A percentile compares a stretch with the other conserved stretches of the same genome.
phyloP scores from a whole-genome alignment of 2,329 filamentous ascomycete species.

The Penicillium freii region DNA sequence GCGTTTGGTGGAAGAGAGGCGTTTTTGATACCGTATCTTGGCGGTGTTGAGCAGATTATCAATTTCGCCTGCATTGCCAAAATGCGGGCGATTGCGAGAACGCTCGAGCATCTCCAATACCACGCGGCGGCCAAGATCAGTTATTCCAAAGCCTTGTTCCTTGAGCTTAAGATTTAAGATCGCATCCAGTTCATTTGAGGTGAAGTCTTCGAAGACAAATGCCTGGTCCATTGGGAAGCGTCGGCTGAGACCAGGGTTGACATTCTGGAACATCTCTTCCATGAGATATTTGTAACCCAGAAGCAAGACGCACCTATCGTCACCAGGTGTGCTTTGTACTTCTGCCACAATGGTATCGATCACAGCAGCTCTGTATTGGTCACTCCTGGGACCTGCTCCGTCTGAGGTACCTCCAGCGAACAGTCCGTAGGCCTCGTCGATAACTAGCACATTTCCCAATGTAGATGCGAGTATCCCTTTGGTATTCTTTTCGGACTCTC shows the following conservation, averaged over 20 bases:
- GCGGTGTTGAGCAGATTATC: conserved; percentile 64
- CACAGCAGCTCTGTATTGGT: conserved; percentile 61
- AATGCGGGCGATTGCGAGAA: conserved; percentile 62
- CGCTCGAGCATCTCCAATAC: conserved; percentile 61
- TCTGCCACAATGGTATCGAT: conserved; percentile 73
- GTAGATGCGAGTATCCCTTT: conserved; percentile 68
- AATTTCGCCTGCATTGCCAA: conserved; percentile 72
- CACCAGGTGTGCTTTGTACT: conserved; percentile 66
- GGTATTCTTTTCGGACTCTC: conserved; percentile 67
- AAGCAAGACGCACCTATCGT: conserved; percentile 70
- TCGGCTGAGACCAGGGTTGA: conserved; percentile 67
- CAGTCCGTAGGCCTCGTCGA: conserved; percentile 76
- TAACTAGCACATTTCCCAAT: conserved; percentile 71
- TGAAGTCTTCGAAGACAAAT: conserved; percentile 69
- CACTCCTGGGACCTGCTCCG: conserved; percentile 33
- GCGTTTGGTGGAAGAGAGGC: conserved; percentile 32
- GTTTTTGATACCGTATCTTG: conserved; percentile 53
- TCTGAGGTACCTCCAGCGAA: conserved; percentile 37
- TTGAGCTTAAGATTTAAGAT: conserved; percentile 66
- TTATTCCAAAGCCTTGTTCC: conserved; percentile 53
- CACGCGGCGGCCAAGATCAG: conserved; percentile 51
- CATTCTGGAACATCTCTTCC: conserved; percentile 69
- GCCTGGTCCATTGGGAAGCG: conserved; percentile 64
- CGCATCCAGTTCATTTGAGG: conserved; percentile 53
- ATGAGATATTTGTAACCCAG: conserved; percentile 70